phyloP scores from a whole-genome alignment of 2,329 filamentous ascomycete genomes.

The Alternaria arborescens region DNA sequence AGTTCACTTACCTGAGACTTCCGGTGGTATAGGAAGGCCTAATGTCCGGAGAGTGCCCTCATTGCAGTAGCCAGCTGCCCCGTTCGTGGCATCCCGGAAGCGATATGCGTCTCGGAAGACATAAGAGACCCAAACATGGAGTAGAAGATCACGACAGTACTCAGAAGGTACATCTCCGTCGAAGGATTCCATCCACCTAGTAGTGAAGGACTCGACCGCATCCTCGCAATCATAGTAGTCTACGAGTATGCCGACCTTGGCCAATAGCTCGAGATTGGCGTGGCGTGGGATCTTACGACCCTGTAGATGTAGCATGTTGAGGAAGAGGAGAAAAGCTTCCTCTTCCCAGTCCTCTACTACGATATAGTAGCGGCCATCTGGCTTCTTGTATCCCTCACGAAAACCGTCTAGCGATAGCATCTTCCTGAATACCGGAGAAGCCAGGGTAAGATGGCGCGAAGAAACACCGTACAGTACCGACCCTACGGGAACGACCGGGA shows the following conservation, averaged over 20 bases:
- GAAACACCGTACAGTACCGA: not conserved
- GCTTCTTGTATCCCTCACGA: not conserved
- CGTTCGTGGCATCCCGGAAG: no score
- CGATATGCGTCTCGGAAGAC: not conserved
- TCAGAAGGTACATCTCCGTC: not conserved
- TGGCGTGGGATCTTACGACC: conserved; percentile 49
- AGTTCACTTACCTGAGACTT: not conserved
- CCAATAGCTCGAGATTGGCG: not conserved
- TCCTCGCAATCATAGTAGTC: not conserved
- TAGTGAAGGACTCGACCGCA: not conserved
- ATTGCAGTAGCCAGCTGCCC: not conserved
- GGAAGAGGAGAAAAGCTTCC: conserved; percentile 52
- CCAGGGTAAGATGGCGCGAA: not conserved
- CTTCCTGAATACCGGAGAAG: not conserved
- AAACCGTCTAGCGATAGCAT: not conserved
- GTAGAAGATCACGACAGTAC: conserved; percentile 1
- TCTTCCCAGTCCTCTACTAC: conserved; percentile 37
- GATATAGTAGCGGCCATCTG: conserved; percentile 7
- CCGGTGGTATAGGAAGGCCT: not conserved
- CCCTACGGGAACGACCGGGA: not conserved
- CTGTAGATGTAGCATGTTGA: conserved; percentile 58
- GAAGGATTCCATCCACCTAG: not conserved
- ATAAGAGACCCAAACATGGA: not conserved
- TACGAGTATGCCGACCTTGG: not conserved
- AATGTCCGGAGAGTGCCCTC: not conserved